Conservation (phyloP, 371 early-diverging fungal genomes). For the Sporodiniella umbellata region DNA sequence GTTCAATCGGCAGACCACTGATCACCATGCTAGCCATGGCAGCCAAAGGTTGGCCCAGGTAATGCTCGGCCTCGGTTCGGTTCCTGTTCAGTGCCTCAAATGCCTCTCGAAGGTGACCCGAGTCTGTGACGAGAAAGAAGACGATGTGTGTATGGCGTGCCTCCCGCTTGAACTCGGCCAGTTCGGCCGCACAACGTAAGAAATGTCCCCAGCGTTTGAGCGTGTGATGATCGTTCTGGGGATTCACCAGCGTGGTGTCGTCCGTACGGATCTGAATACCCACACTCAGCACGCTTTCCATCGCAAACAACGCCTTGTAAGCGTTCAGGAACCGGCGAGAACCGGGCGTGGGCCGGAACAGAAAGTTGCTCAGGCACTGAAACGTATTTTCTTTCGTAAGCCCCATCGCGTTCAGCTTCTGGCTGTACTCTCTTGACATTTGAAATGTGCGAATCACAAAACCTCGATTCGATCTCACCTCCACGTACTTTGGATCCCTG, state of each 20-base stretch:
- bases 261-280: slow-evolving; percentile 43
- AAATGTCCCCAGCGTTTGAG: slow-evolving; percentile 44
- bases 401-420: slow-evolving; percentile 28
- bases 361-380: slow-evolving; percentile 40
- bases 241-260: slow-evolving; percentile 40
- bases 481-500: slow-evolving; percentile 26
- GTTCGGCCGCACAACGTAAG: slow-evolving; percentile 41
- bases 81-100: slow-evolving; percentile 34
- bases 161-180: slow-evolving; percentile 29
- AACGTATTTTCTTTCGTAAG: slow-evolving; percentile 42
- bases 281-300: slow-evolving; percentile 44
- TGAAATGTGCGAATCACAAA: slow-evolving; percentile 45
- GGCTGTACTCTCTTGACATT: slow-evolving; percentile 24
- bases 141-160: slow-evolving; percentile 39
- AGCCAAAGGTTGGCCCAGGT: no score
- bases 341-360: slow-evolving; percentile 46
- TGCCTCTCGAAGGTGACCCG: slow-evolving; percentile 36
- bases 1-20: slow-evolving; percentile 51
- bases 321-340: slow-evolving; percentile 45
- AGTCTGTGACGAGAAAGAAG: slow-evolving; percentile 48
- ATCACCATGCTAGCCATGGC: slow-evolving; percentile 37
- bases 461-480: slow-evolving; percentile 43
- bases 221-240: slow-evolving; percentile 28
- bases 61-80: no score
- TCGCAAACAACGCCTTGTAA: slow-evolving; percentile 35